Evolutionary conservation across 2,329 filamentous ascomycete genomes (phyloP).

Genomic region (Phaeosphaeriaceae sp.): DNA sequence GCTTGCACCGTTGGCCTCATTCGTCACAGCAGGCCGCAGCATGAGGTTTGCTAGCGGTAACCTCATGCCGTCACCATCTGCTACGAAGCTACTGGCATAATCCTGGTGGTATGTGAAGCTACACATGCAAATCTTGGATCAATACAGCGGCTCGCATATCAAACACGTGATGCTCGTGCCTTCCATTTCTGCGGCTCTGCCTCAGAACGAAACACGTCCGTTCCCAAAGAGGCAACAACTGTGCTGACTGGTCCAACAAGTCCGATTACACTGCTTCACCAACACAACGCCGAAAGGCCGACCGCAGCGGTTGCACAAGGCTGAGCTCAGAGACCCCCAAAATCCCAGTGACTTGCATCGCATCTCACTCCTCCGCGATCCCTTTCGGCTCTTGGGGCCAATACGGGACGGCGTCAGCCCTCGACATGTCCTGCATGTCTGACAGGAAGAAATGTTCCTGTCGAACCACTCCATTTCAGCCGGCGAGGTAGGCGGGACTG

Average conservation of each 20-base stretch:
- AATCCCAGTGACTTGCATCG: slow-evolving; percentile 23
- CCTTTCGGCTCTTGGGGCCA: slow-evolving; percentile 22
- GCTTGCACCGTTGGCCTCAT: background rate
- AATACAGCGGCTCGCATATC: slow-evolving; percentile 6
- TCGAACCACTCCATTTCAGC: slow-evolving; percentile 30
- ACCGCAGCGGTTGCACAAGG: slow-evolving; percentile 21
- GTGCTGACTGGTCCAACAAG: slow-evolving; percentile 4
- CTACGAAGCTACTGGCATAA: background rate
- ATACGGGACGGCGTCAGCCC: slow-evolving; percentile 11
- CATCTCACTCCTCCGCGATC: slow-evolving; percentile 20
- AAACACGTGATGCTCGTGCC: slow-evolving; percentile 24
- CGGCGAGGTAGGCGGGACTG: slow-evolving; percentile 14
- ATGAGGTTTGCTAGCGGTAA: background rate
- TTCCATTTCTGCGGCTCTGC: slow-evolving; percentile 9
- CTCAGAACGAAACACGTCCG: slow-evolving; percentile 23
- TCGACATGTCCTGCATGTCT: slow-evolving; percentile 14
- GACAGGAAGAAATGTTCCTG: slow-evolving; percentile 23
- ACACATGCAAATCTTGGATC: background rate
- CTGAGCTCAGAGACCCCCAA: slow-evolving; percentile 28
- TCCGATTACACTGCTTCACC: slow-evolving; percentile 11
- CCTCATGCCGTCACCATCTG: background rate
- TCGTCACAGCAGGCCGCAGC: background rate
- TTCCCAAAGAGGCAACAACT: slow-evolving; percentile 19
- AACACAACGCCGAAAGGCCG: slow-evolving; percentile 5
- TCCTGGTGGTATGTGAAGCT: slow-evolving; percentile 2